Evolutionary conservation across 306 rosid species (phyloP).

Genomic region (Glycine soja): DNA sequence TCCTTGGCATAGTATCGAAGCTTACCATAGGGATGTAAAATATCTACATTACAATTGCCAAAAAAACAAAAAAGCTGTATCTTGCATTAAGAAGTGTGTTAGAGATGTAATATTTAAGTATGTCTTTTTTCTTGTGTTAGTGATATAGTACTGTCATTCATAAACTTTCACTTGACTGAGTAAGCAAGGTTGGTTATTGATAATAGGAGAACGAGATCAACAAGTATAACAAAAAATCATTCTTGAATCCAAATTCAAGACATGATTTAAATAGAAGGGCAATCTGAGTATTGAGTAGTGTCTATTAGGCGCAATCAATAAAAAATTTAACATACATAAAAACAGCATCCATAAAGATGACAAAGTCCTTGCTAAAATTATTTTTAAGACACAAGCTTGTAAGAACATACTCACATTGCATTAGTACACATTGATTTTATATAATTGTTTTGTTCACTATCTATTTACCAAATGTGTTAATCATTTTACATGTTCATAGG

Average conservation of each 20-base stretch:
- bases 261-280: background rate
- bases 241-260: background rate
- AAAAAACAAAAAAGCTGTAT: background rate
- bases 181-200: background rate
- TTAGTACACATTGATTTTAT: background rate
- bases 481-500: constrained; percentile 49
- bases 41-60: background rate
- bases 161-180: background rate
- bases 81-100: background rate
- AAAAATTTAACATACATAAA: background rate
- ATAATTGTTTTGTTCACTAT: background rate
- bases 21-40: background rate
- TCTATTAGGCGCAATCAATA: background rate
- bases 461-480: too few species aligned
- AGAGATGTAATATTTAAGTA: too few species aligned
- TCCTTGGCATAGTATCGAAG: background rate
- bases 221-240: background rate
- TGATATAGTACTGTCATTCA: background rate
- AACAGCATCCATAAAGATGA: background rate
- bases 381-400: background rate
- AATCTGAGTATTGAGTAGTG: background rate
- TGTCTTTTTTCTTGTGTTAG: too few species aligned
- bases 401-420: background rate
- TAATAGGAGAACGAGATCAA: background rate
- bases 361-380: background rate